A percentile compares a stretch with the other conserved stretches of the same genome.
Evolutionary conservation across 371 early-diverging fungal species (phyloP).

Genomic region (Zopfochytrium polystomum): DNA sequence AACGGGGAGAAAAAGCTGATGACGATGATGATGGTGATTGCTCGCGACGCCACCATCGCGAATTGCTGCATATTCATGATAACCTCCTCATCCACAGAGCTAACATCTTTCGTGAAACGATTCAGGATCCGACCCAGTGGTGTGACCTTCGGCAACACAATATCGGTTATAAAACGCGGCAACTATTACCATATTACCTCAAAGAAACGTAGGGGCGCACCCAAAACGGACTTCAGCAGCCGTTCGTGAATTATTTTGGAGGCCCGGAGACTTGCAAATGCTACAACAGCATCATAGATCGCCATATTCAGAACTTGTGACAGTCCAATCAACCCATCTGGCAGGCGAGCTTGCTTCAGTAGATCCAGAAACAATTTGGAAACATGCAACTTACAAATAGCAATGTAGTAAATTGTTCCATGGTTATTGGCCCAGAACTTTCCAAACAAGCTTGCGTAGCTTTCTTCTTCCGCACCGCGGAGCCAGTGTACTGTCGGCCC

Average conservation of each 20-base stretch:
- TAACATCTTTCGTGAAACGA: constrained; percentile 83
- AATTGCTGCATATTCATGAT: neutral
- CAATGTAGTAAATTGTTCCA: constrained; percentile 21
- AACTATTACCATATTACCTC: too few species aligned
- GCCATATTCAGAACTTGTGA: too few species aligned
- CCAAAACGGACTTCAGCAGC: constrained; percentile 34
- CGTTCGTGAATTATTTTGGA: constrained; percentile 36
- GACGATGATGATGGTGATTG: neutral
- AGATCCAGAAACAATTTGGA: too few species aligned
- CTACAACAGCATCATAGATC: too few species aligned
- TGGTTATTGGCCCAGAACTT: neutral
- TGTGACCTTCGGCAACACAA: too few species aligned
- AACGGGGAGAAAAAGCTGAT: constrained; percentile 30
- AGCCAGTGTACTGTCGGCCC: too few species aligned
- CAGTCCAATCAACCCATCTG: too few species aligned
- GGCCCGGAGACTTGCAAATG: constrained; percentile 32
- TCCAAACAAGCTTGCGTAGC: too few species aligned
- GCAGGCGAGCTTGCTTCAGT: too few species aligned
- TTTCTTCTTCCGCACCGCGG: too few species aligned
- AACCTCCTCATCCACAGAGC: constrained; percentile 55
- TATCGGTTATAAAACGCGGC: too few species aligned
- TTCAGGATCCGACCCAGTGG: constrained; percentile 84
- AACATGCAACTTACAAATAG: too few species aligned
- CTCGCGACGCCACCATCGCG: neutral
- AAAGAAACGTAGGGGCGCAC: constrained; percentile 72